Percentiles rank a stretch among this genome's conserved stretches.
Evolutionary conservation across 1,284 basidiomycete species (phyloP).

Genomic region (Rhodotorula glutinis): DNA sequence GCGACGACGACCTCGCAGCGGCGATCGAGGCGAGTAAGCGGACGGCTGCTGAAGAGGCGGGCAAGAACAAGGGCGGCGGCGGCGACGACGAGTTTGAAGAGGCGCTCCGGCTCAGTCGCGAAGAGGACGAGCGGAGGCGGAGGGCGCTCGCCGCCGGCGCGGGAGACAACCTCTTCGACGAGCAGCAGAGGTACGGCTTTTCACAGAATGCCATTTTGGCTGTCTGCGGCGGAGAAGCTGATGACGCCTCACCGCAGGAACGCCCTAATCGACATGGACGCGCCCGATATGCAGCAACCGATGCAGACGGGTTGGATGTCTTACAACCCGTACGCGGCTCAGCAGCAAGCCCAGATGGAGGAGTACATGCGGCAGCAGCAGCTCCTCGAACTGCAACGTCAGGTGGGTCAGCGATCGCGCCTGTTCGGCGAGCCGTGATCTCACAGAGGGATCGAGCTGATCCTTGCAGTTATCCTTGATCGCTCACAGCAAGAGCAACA

Average conservation of each 20-base stretch:
- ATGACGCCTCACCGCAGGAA: slow-evolving; percentile 4
- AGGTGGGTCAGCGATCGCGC: slow-evolving; percentile 33
- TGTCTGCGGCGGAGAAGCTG: no score
- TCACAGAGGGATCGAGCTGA: slow-evolving; percentile 28
- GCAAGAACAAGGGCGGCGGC: slow-evolving; percentile 58
- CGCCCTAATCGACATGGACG: slow-evolving; percentile 43
- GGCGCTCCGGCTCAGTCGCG: slow-evolving; percentile 71
- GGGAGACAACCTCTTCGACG: slow-evolving; percentile 77
- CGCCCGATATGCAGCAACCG: slow-evolving; percentile 45
- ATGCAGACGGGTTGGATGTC: slow-evolving; percentile 54
- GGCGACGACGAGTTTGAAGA: slow-evolving; percentile 85
- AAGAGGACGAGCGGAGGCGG: slow-evolving; percentile 62
- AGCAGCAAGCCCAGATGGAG: slow-evolving; percentile 52
- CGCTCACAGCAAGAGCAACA: slow-evolving; percentile 55
- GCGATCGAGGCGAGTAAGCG: slow-evolving; percentile 53
- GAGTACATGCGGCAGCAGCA: slow-evolving; percentile 49
- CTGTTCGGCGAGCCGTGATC: neutral
- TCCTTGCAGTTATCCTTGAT: slow-evolving; percentile 22
- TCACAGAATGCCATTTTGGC: neutral
- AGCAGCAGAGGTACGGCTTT: slow-evolving; percentile 52
- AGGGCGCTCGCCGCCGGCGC: slow-evolving; percentile 66
- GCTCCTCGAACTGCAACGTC: slow-evolving; percentile 43
- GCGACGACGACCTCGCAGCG: slow-evolving; percentile 57
- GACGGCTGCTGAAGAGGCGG: slow-evolving; percentile 44
- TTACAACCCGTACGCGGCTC: slow-evolving; percentile 55